Evolutionary conservation across 768 basidiomycete species (phyloP).

Genomic region (Mycena maculata): DNA sequence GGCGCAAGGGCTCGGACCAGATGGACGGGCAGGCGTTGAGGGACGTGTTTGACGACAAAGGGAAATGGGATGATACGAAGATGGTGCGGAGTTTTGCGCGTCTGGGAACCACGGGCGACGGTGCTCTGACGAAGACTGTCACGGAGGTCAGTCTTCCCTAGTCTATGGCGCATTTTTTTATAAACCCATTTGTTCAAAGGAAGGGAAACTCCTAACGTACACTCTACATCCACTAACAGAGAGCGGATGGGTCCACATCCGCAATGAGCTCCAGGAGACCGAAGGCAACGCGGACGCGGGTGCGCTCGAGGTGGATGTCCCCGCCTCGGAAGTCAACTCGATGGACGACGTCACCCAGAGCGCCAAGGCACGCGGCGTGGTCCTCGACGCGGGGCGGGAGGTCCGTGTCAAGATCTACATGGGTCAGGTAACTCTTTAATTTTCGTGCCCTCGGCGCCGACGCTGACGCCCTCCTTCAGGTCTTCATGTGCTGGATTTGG

Average conservation of each 20-base stretch:
- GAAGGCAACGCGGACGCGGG: slow-evolving; percentile 25
- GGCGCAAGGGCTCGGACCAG: slow-evolving; percentile 48
- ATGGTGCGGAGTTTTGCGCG: slow-evolving; percentile 84
- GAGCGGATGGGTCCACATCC: slow-evolving; percentile 55
- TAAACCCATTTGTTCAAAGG: slow-evolving; percentile 39
- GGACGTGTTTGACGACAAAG: slow-evolving; percentile 58
- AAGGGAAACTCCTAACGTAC: slow-evolving; percentile 56
- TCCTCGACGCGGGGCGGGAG: slow-evolving; percentile 76
- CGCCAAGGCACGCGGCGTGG: slow-evolving; percentile 54
- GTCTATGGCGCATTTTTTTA: background rate
- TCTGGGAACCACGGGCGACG: slow-evolving; percentile 56
- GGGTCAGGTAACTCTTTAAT: slow-evolving; percentile 63
- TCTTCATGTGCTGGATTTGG: slow-evolving; percentile 90
- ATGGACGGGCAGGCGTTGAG: slow-evolving; percentile 51
- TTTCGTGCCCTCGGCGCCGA: background rate
- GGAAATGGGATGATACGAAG: slow-evolving; percentile 77
- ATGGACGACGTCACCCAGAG: slow-evolving; percentile 53
- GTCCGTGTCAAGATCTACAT: slow-evolving; percentile 78
- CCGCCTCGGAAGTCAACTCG: slow-evolving; percentile 56
- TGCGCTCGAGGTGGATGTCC: slow-evolving; percentile 44
- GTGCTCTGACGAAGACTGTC: slow-evolving; percentile 45
- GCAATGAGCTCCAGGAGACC: slow-evolving; percentile 46
- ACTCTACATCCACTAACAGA: slow-evolving; percentile 59
- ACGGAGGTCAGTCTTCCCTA: slow-evolving; percentile 45
- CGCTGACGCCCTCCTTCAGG: slow-evolving; percentile 47